Base-by-base conservation (phyloP, 306 rosid genomes). In the Lathyrus sativus region DNA sequence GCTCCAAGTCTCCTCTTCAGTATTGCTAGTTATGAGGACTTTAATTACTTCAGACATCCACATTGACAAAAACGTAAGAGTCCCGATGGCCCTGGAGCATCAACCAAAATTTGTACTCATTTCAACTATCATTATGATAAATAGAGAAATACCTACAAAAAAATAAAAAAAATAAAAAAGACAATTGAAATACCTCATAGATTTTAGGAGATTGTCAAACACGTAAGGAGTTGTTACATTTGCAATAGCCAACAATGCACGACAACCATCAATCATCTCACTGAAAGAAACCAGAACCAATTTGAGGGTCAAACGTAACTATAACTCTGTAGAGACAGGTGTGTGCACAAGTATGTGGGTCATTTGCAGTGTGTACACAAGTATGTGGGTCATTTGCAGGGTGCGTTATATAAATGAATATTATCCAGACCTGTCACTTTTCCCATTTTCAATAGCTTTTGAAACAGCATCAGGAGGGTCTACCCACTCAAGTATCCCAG, bases 231-330 rank as follows among this genome's bases (percentile, higher is more conserved):
- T 80, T 74, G 96, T 78, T 69, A 88, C 81, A 43, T 80, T 86
- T 77, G 96, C 98, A 73, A 88, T 82, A 64, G 96, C 87, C 76
- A 88, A 87, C 22, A 92, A 76, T 73, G 93, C 96, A 80, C 98
- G 96, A 65, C 96, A 92, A 49, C 98, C 96, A 79, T 92, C 98
- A 67, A 92, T 87, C 96, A 92, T 88, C 77, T 92, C 98, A 5
- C 98, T 92, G 88, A 80, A 72, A 51, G 67, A 82, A 72, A 67
- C 46, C 80, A 81, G 28, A 68, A 62, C 39, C 31, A 78, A 74
- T 22, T 45, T 74, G 61, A 78, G 67, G 76, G 73, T 54, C 38
- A 69, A 61, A 77, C 49, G 43, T 57, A 35, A 62, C 45, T 35
- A 41, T 35, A 74, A 35, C 61, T 54, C 18, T 43, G 17, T n/a